Conservation (phyloP, 2,329 filamentous ascomycete species). For the Ampelomyces quisqualis region DNA sequence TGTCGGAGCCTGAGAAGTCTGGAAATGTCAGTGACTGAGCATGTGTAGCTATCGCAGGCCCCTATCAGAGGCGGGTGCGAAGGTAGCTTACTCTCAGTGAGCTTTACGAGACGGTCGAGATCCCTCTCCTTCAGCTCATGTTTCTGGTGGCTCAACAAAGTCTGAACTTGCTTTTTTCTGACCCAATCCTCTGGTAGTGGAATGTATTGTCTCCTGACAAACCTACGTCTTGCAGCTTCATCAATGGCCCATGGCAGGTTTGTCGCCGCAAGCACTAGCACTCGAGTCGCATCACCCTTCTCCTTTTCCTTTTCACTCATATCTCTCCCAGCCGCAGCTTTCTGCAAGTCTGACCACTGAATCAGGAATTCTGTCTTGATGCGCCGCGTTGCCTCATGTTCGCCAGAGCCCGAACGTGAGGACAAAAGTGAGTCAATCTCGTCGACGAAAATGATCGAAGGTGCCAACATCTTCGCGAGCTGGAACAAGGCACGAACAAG, state of each 20-base stretch:
- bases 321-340: conserved; percentile 85
- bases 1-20: conserved; percentile 98
- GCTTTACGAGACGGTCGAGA: conserved; percentile 68
- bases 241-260: conserved; percentile 98
- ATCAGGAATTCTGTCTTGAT: conserved; percentile 99
- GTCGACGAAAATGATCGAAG: conserved; percentile 97
- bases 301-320: conserved; percentile 65
- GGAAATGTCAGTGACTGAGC: conserved; percentile 1
- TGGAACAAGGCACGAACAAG: conserved; percentile 88
- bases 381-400: conserved; percentile 87
- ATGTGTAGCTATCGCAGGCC: no score
- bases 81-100: conserved; percentile 86
- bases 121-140: conserved; percentile 73
- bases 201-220: conserved; percentile 94
- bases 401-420: conserved; percentile 75
- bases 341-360: conserved; percentile 92
- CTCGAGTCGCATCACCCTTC: conserved; percentile 78
- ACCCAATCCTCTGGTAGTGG: conserved; percentile 85
- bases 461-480: conserved; percentile 83
- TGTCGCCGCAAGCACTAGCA: conserved; percentile 90
- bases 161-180: conserved; percentile 74
- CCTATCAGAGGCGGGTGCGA: no score
- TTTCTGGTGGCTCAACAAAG: conserved; percentile 81
- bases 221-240: conserved; percentile 85
- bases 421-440: conserved; percentile 95